Base-by-base conservation (phyloP, 1,139 yeast genomes). In the Saccharomyces hybrid region DNA sequence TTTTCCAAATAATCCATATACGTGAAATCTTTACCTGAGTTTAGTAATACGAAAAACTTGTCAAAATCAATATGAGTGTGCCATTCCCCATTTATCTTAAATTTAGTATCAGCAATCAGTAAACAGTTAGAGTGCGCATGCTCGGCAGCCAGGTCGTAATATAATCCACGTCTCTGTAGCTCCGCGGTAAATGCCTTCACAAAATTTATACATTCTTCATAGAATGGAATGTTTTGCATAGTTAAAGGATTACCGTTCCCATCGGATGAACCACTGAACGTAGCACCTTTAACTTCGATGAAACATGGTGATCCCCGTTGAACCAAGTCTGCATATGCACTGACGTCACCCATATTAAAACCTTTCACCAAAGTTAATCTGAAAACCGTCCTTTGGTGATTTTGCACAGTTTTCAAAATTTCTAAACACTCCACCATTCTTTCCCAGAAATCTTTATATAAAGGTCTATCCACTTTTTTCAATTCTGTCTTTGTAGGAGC, bases 51-150 rank as follows among this genome's bases (percentile, higher is more conserved):
- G 66, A 90, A 91, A 70, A 87, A 90, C 59, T 75, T 81, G 8
- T 83, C 79, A 69, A 90, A 91, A 70, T 90, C 87, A 56, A 90
- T 90, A 66, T 90, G 97, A 0, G 97, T 90, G 68, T 83, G 81
- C 98, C 98, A 90, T 59, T 79, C 80, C 30, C 80, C 85, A 64
- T 86, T 72, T 56, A 84, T 82, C 62, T 80, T 77, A 75, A 89
- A 90, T 64, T 83, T 81, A 50, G 76, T 77, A 61, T 86, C 86
- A 0, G 96, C 97, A 64, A 91, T 82, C 60, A 90, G 75, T 28
- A 90, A 86, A 74, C 97, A 90, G 73, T 97, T 90, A 5, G 96
- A 86, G 69, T 90, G 98, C 0, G 97, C 96, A 70, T 90, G 98
- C 69, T 90, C 97, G 0, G 97, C 96, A 7, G 97, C 97, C 56